phyloP scores from a whole-genome alignment of 2,329 filamentous ascomycete species.

The Cladosporium sp. region DNA sequence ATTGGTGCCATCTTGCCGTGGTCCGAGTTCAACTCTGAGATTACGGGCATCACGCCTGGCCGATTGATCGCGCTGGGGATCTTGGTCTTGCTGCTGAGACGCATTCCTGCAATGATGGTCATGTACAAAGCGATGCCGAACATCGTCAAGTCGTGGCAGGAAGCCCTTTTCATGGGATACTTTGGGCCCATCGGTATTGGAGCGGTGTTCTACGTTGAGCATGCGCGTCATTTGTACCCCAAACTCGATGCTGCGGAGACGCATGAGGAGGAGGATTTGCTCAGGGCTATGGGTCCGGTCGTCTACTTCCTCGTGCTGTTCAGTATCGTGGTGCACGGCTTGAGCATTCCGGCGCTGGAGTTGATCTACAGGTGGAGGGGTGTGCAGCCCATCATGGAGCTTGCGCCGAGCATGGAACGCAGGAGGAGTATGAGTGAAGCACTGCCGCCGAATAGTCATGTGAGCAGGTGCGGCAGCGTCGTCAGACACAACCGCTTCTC shows the following conservation, averaged over 20 bases:
- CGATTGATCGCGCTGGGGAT: slow-evolving; percentile 70
- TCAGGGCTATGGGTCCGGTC: slow-evolving; percentile 65
- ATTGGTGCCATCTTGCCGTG: slow-evolving; percentile 81
- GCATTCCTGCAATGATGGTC: slow-evolving; percentile 70
- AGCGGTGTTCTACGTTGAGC: slow-evolving; percentile 83
- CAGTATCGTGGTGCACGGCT: slow-evolving; percentile 77
- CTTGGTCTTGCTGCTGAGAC: slow-evolving; percentile 70
- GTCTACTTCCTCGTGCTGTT: slow-evolving; percentile 85
- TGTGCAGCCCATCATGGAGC: slow-evolving; percentile 16
- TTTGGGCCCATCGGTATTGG: slow-evolving; percentile 88
- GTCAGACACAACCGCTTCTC: slow-evolving; percentile 20
- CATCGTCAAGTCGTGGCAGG: slow-evolving; percentile 60
- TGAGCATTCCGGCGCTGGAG: slow-evolving; percentile 63
- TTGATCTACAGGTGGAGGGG: slow-evolving; percentile 14
- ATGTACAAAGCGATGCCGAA: slow-evolving; percentile 65
- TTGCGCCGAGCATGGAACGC: slow-evolving; percentile 7
- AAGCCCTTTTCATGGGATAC: slow-evolving; percentile 82
- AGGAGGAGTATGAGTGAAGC: slow-evolving; percentile 15
- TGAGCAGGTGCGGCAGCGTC: slow-evolving; percentile 14
- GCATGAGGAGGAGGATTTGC: slow-evolving; percentile 63
- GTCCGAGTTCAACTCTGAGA: slow-evolving; percentile 64
- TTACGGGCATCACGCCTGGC: slow-evolving; percentile 65
- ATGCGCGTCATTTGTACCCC: slow-evolving; percentile 70
- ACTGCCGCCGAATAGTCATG: slow-evolving; percentile 17
- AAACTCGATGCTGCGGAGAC: slow-evolving; percentile 58